Base-by-base conservation (phyloP, 345 rosid genomes). In the Melaleuca quinquenervia region DNA sequence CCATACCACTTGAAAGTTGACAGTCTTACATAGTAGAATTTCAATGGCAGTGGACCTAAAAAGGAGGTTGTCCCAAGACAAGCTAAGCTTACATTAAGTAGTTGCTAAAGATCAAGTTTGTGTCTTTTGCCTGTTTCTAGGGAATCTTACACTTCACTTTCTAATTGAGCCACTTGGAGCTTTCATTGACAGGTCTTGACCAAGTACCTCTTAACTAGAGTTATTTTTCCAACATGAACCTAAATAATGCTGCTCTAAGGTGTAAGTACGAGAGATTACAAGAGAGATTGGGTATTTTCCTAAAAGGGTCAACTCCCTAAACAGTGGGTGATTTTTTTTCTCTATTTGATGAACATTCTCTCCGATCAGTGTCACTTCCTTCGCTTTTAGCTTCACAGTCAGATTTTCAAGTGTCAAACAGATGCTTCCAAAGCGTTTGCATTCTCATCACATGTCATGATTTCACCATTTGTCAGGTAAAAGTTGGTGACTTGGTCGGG, bases 391-490 rank as follows among this genome's bases (percentile, higher is more conserved):
- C 78, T 32, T 36, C 48, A 70, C 32, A 70, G 8, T 70, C 24
- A 70, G 26, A 36, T 70, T 70, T 70, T 70, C 22, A 70, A 70
- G 48, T 70, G 78, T 5, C 11, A 32, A 24, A 13, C 78, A 32
- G 78, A 18, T 70, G 22, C 78, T 11, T 70, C 78, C 78, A 70
- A 36, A 70, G 48, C 3, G 26, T 70, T 36, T 1, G 13, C 26
- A 8, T 36, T 36, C 78, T 70, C 36, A 52, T 36, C 80, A 41
- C 80, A 32, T 62, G 11, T n/a, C 9, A 45, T 62, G 32, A n/a
- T 12, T 45, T 29, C 86, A 83, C 83, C 55, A 36, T 85, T 60
- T 52, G n/a, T 24, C 82, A 94, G 95, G 92, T 91, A 56, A 88
- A 89, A 84, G 91, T 89, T 13, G 85, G 85, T n/a, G 90, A 90